Conservation (phyloP, 371 early-diverging fungal genomes). For the Mucor mucedo region DNA sequence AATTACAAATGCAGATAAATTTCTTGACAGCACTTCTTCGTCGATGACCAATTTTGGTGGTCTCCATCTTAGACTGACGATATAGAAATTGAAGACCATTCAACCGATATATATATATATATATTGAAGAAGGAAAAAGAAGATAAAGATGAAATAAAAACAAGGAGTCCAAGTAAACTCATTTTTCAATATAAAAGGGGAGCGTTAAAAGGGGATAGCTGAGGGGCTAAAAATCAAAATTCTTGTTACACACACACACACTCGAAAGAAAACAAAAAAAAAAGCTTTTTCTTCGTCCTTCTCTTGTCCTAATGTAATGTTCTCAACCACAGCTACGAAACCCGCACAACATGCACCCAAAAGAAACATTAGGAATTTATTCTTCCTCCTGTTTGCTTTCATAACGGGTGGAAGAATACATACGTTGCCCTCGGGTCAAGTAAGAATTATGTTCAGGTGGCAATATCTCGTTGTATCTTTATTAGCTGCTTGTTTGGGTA, state of each 20-base stretch:
- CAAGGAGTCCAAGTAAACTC: not conserved
- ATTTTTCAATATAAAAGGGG: not conserved
- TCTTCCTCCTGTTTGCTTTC: constrained; percentile 7
- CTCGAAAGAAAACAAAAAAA: too few species aligned
- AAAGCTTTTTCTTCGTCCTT: not conserved
- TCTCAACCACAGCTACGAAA: not conserved
- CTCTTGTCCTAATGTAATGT: not conserved
- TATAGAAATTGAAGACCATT: constrained; percentile 27
- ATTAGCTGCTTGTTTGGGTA: constrained; percentile 10
- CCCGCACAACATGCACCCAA: not conserved
- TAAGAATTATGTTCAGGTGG: constrained; percentile 23
- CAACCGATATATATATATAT: not conserved
- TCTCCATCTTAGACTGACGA: constrained; percentile 42
- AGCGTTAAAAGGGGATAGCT: not conserved
- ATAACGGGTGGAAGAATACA: constrained; percentile 21
- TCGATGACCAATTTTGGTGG: constrained; percentile 36
- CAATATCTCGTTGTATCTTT: constrained; percentile 25
- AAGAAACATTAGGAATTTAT: not conserved
- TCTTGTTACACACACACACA: constrained; percentile 7
- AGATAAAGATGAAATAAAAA: constrained; percentile 8
- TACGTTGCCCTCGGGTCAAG: constrained; percentile 17
- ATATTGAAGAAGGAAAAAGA: not conserved
- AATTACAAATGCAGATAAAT: constrained; percentile 33
- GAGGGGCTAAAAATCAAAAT: not conserved
- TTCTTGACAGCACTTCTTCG: constrained; percentile 18